Conservation (phyloP, 768 basidiomycete species). For the Hygrocybe punicea region DNA sequence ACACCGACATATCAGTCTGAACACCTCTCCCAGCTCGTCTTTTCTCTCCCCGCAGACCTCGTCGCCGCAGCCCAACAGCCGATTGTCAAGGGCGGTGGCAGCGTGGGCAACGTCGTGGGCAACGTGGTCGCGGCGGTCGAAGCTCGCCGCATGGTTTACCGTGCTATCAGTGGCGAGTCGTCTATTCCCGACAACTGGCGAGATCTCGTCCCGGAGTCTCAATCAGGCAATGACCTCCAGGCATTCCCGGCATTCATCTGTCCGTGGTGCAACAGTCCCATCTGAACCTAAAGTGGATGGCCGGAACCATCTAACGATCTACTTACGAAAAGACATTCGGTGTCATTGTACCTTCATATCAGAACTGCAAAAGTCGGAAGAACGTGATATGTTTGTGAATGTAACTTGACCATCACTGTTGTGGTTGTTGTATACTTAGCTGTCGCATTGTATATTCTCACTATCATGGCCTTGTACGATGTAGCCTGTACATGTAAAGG, state of each 20-base stretch:
- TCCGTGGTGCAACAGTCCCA: conserved; percentile 44
- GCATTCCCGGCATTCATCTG: conserved; percentile 25
- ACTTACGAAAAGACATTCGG: too few species aligned
- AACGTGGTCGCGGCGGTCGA: conserved; percentile 46
- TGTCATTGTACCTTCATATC: too few species aligned
- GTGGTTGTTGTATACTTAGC: too few species aligned
- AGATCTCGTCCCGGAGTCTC: conserved; percentile 16
- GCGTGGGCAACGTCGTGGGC: conserved; percentile 46
- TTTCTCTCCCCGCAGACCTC: conserved; percentile 24
- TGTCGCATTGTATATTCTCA: too few species aligned
- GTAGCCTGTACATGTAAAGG: too few species aligned
- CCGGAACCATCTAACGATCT: too few species aligned
- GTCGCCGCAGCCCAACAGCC: conserved; percentile 49
- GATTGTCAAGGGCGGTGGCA: conserved; percentile 47
- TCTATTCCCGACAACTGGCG: conserved; percentile 45
- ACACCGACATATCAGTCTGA: not conserved
- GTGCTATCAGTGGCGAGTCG: conserved; percentile 25
- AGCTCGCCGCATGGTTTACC: conserved; percentile 49
- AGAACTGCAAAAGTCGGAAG: too few species aligned
- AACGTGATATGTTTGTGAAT: too few species aligned
- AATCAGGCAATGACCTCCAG: not conserved
- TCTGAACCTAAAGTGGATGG: conserved; percentile 27
- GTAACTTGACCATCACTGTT: too few species aligned
- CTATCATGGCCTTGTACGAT: too few species aligned
- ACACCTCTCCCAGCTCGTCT: not conserved